phyloP scores from a whole-genome alignment of 139 green algal species.

The Coelastrella sp. region DNA sequence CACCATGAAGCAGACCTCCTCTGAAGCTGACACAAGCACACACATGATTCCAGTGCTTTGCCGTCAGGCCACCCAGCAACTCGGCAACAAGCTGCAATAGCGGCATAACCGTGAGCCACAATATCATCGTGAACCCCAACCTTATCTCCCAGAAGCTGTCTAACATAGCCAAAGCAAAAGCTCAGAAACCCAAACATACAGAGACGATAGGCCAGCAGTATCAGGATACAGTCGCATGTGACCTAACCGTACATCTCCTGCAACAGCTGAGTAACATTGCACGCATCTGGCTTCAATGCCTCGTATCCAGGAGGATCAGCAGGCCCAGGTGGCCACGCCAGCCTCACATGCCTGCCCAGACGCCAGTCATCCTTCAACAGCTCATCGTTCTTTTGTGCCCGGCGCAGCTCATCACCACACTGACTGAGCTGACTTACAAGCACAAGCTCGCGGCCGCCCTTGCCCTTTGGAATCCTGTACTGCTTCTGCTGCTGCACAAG shows the following conservation, averaged over 20 bases:
- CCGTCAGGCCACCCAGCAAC: no score
- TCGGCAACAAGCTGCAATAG: no score
- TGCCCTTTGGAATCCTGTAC: conserved; percentile 26
- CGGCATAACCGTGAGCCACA: no score
- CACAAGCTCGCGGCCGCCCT: conserved; percentile 37
- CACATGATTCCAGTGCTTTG: no score
- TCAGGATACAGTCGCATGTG: neutral
- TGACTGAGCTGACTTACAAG: conserved; percentile 33
- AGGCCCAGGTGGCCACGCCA: conserved; percentile 55
- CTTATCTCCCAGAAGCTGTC: no score
- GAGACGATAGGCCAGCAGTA: no score
- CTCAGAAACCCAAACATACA: no score
- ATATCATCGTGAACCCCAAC: no score
- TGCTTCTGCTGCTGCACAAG: neutral
- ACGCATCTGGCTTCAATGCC: conserved; percentile 20
- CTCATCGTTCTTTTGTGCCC: conserved; percentile 47
- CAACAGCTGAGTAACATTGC: conserved; percentile 51
- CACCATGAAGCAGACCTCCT: no score
- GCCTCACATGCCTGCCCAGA: conserved; percentile 55
- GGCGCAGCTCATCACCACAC: conserved; percentile 51
- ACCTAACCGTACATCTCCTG: conserved; percentile 49
- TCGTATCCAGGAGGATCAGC: conserved; percentile 48
- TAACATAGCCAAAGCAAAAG: no score
- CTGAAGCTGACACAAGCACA: no score
- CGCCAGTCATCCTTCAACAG: conserved; percentile 65